phyloP scores from a whole-genome alignment of 169 alveolate genomes.

The Plasmodium adleri region DNA sequence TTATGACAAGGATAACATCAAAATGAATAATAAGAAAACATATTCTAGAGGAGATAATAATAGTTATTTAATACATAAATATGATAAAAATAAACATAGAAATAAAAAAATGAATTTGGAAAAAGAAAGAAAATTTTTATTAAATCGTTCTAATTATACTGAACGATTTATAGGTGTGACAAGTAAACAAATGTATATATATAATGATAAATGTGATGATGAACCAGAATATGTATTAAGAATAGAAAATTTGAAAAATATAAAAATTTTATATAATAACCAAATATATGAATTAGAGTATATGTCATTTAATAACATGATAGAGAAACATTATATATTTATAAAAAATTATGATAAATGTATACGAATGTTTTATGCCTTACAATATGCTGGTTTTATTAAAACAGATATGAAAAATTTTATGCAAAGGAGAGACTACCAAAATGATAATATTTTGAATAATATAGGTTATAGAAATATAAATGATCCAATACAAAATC shows the following conservation, averaged over 20 bases:
- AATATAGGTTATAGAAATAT: slow-evolving; percentile 6
- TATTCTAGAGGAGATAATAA: slow-evolving; percentile 11
- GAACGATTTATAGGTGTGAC: slow-evolving; percentile 76
- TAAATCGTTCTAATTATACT: slow-evolving; percentile 54
- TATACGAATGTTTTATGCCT: slow-evolving; percentile 81
- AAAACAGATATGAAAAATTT: slow-evolving; percentile 59
- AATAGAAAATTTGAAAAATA: slow-evolving; percentile 29
- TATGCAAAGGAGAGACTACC: slow-evolving; percentile 48
- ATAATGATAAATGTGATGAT: slow-evolving; percentile 52
- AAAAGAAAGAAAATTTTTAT: slow-evolving; percentile 2
- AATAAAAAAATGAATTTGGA: slow-evolving; percentile 15
- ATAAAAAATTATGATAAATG: slow-evolving; percentile 61
- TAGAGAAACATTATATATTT: slow-evolving; percentile 69
- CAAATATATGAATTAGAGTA: slow-evolving; percentile 49
- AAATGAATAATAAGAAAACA: not conserved
- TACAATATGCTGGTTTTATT: slow-evolving; percentile 85
- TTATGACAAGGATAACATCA: not conserved
- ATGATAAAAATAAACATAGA: slow-evolving; percentile 4
- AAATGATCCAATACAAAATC: not conserved
- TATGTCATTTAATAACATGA: slow-evolving; percentile 13
- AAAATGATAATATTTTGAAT: slow-evolving; percentile 6
- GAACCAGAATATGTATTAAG: slow-evolving; percentile 52
- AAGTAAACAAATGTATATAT: slow-evolving; percentile 43
- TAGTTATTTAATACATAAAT: not conserved
- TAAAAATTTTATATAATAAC: slow-evolving; percentile 36